phyloP scores from a whole-genome alignment of 148 eudicot species.

The Limonium bicolor region DNA sequence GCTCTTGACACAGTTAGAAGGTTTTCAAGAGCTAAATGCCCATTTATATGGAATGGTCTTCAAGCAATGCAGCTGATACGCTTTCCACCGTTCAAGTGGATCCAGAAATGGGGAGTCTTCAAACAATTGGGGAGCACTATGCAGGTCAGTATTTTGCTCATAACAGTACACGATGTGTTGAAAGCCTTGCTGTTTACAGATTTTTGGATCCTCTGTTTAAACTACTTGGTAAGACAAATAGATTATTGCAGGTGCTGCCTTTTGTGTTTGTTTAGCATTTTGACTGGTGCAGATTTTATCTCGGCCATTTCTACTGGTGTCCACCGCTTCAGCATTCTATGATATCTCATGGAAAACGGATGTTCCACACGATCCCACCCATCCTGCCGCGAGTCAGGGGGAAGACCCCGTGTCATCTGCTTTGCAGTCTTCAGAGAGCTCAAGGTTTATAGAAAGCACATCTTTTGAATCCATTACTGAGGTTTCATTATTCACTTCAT shows the following conservation, averaged over 20 bases:
- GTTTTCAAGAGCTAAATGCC: slow-evolving; percentile 61
- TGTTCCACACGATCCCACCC: slow-evolving; percentile 18
- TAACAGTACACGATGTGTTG: too few species aligned
- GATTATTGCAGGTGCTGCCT: too few species aligned
- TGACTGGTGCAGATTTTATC: slow-evolving; percentile 71
- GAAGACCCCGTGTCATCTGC: slow-evolving; percentile 24
- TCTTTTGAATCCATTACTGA: too few species aligned
- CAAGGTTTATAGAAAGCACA: slow-evolving; percentile 49
- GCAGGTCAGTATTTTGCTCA: slow-evolving; percentile 50
- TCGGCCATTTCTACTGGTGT: slow-evolving; percentile 63
- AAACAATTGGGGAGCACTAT: slow-evolving; percentile 45
- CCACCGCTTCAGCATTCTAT: slow-evolving; percentile 57
- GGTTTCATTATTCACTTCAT: too few species aligned
- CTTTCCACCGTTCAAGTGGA: slow-evolving; percentile 89
- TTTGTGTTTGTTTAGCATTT: too few species aligned
- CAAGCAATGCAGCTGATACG: slow-evolving; percentile 72
- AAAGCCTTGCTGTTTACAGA: too few species aligned
- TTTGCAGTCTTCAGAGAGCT: slow-evolving; percentile 16
- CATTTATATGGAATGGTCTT: slow-evolving; percentile 63
- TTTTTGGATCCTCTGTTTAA: too few species aligned
- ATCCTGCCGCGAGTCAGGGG: slow-evolving; percentile 17
- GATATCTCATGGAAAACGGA: slow-evolving; percentile 19
- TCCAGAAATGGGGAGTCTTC: slow-evolving; percentile 67
- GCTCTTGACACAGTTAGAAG: slow-evolving; percentile 70
- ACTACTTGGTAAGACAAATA: too few species aligned